These are phyloP conservation scores for Clitopilus hobsonii DNA, from an alignment of 768 basidiomycete species.

Conservation along the genomic window DNA sequence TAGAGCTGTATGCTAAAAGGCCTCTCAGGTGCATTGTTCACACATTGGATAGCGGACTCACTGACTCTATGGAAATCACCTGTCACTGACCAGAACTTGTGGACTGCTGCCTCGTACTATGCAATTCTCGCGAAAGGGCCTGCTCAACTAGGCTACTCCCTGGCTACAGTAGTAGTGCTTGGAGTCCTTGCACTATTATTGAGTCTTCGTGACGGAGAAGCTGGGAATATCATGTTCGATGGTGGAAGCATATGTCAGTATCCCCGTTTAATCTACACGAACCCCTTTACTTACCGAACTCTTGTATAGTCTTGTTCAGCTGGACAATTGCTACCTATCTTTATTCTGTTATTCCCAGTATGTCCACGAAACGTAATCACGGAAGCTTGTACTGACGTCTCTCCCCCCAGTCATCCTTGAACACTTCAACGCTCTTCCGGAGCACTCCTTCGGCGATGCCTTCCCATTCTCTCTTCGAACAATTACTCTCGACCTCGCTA, in stretches of 20 bases:
- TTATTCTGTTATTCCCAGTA: slow-evolving; percentile 77
- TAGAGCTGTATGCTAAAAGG: not conserved
- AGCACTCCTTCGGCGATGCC: slow-evolving; percentile 44
- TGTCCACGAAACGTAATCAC: slow-evolving; percentile 19
- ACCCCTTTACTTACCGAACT: not conserved
- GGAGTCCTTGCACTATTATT: slow-evolving; percentile 69
- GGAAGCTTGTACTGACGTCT: slow-evolving; percentile 1
- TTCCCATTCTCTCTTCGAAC: slow-evolving; percentile 61
- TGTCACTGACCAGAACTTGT: slow-evolving; percentile 77
- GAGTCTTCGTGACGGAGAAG: slow-evolving; percentile 73
- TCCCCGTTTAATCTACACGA: not conserved
- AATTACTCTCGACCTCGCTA: slow-evolving; percentile 74
- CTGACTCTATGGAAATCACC: slow-evolving; percentile 87
- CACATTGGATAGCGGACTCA: slow-evolving; percentile 93
- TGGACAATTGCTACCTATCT: slow-evolving; percentile 69
- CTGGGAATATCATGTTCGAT: slow-evolving; percentile 88
- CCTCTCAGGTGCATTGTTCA: slow-evolving; percentile 66
- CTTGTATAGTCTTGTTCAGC: slow-evolving; percentile 67
- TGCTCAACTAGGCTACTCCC: slow-evolving; percentile 47
- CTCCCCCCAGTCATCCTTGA: slow-evolving; percentile 43
- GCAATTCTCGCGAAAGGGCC: slow-evolving; percentile 70
- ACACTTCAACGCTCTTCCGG: slow-evolving; percentile 56
- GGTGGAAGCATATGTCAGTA: slow-evolving; percentile 81
- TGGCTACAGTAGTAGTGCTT: slow-evolving; percentile 49
- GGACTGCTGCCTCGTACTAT: slow-evolving; percentile 82